Evolutionary conservation across 1,284 basidiomycete genomes (phyloP), one percentile per base, ranked within the genome.

Genomic region (Sanguinoderma infundibulare): DNA sequence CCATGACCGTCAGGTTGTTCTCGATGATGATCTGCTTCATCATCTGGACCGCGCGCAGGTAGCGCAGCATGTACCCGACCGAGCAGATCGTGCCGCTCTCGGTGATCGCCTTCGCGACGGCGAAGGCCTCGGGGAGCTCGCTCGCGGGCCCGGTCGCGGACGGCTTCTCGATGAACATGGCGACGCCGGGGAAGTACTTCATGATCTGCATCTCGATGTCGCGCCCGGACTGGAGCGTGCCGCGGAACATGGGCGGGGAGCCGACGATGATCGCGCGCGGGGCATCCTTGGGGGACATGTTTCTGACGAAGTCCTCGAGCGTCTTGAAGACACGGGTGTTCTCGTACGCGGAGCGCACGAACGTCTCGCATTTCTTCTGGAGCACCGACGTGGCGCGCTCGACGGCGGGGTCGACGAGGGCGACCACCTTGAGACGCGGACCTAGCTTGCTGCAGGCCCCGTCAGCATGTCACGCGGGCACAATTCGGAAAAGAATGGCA

Each of bases 1-100:
- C 87, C 96, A 99, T 98, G 61, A 99, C 96, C n/a, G 91, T 92
- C 62, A 98, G 84, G 73, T 96, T 87, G 77, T 98, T 98, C 65
- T 97, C 95, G 72, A 95, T 84, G 73, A 98, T 93, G 75, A 98
- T 96, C 65, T 91, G 86, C 80, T 98, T 98, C 95, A 99, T 98
- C 86, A 92, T 92, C 79, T 98, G 97, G 22, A 98, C 95, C 53
- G 94, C 96, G 76, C 91, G 92, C 70, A 97, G 83, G 79, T 98
- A 98, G 63, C 95, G 89, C 59, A 98, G 81, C 94, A 97, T 97
- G 72, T 92, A 92, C 62, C 97, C 97, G 64, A 98, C 94, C 35
- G 94, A 96, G 71, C 95, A 95, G 65, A 97, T 81, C 56, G 91
- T 91, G 61, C 85, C 83, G 64, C 84, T 82, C 38, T 92, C 84